Conservation (phyloP, 2,329 filamentous ascomycete species). For the Penicillium decumbens region DNA sequence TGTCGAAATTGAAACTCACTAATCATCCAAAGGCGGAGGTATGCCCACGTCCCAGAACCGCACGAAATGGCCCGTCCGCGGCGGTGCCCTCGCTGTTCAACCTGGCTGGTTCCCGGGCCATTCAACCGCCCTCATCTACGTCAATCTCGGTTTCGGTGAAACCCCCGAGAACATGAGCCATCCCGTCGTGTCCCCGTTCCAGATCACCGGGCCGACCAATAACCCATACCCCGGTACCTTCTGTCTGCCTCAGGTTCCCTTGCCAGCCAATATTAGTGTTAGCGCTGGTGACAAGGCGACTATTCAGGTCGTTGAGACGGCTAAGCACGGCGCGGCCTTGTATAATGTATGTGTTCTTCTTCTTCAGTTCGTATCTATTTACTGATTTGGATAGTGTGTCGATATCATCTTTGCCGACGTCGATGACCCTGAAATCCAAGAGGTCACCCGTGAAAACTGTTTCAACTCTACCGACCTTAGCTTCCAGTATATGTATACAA, state of each 20-base stretch:
- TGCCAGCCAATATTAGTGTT: slow-evolving; percentile 67
- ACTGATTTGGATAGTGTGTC: slow-evolving; percentile 63
- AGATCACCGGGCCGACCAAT: slow-evolving; percentile 76
- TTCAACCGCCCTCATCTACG: slow-evolving; percentile 71
- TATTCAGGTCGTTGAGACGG: slow-evolving; percentile 80
- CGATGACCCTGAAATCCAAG: slow-evolving; percentile 58
- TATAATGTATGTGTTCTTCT: slow-evolving; percentile 64
- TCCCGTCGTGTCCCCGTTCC: slow-evolving; percentile 73
- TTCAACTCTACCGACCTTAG: slow-evolving; percentile 76
- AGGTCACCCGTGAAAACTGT: slow-evolving; percentile 79
- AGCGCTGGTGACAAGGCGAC: slow-evolving; percentile 83
- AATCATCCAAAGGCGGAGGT: slow-evolving; percentile 65
- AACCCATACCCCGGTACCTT: slow-evolving; percentile 81
- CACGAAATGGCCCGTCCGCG: slow-evolving; percentile 83
- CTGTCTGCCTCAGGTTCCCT: slow-evolving; percentile 82
- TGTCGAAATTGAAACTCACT: slow-evolving; percentile 2
- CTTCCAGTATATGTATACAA: slow-evolving; percentile 68
- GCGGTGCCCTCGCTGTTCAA: slow-evolving; percentile 84
- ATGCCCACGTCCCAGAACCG: slow-evolving; percentile 72
- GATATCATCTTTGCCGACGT: slow-evolving; percentile 89
- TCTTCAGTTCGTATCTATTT: not conserved
- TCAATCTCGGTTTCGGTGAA: slow-evolving; percentile 84
- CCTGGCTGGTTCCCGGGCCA: slow-evolving; percentile 97
- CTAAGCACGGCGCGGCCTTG: slow-evolving; percentile 75
- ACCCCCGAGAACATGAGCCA: slow-evolving; percentile 83